phyloP scores from a whole-genome alignment of 345 rosid genomes.

The Arabis hirsuta region DNA sequence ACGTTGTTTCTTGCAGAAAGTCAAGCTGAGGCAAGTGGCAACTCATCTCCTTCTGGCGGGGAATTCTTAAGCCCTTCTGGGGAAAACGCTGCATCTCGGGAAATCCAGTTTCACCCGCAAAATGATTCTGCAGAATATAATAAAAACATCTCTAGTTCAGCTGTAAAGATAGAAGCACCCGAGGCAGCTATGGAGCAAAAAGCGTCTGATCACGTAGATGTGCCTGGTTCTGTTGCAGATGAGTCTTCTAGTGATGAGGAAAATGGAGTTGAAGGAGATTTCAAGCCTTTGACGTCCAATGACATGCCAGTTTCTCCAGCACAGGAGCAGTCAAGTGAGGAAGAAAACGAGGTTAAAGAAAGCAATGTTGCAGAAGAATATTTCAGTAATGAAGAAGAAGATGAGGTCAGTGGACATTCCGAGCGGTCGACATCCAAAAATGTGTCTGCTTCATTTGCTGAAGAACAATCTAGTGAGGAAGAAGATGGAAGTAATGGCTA shows the following conservation, averaged over 20 bases:
- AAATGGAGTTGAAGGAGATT: conserved; percentile 45
- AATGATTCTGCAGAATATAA: conserved; percentile 36
- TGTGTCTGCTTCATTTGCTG: conserved; percentile 18
- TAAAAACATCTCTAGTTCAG: conserved; percentile 17
- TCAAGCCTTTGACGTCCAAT: conserved; percentile 41
- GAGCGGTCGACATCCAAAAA: conserved; percentile 21
- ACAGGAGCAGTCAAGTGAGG: conserved; percentile 37
- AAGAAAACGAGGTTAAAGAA: conserved; percentile 27
- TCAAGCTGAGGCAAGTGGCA: conserved; percentile 40
- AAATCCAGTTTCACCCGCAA: conserved; percentile 27
- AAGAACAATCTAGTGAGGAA: conserved; percentile 37
- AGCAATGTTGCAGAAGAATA: conserved; percentile 41
- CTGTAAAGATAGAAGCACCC: conserved; percentile 22
- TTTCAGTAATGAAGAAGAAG: conserved; percentile 40
- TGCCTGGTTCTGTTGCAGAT: conserved; percentile 44
- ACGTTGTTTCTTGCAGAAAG: conserved; percentile 45
- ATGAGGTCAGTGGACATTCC: conserved; percentile 25
- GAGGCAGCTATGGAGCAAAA: conserved; percentile 33
- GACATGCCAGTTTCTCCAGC: conserved; percentile 43
- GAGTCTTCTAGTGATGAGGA: conserved; percentile 45
- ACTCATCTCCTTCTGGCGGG: conserved; percentile 38
- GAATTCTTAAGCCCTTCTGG: conserved; percentile 44
- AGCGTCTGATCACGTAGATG: conserved; percentile 30
- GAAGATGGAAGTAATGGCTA: conserved; percentile 30
- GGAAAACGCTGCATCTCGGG: conserved; percentile 29